phyloP scores from a whole-genome alignment of 495 filamentous ascomycete species.

The Lasiosphaeriaceae sp. region DNA sequence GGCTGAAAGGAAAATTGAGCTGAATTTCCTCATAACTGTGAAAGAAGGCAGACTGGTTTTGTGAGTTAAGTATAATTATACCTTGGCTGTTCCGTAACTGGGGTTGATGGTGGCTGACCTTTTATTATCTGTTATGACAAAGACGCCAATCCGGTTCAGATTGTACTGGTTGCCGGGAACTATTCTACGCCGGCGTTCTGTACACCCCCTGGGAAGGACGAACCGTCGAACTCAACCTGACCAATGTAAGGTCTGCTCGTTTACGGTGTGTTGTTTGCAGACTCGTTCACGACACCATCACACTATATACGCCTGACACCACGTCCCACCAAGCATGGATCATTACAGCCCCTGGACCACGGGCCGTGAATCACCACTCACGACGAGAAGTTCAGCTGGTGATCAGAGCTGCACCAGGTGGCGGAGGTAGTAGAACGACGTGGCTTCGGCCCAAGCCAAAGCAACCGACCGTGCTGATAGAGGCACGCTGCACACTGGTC shows the following conservation, averaged over 20 bases:
- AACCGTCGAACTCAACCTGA: neutral
- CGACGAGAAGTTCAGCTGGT: neutral
- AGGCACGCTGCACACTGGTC: neutral
- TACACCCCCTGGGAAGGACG: neutral
- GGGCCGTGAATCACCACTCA: neutral
- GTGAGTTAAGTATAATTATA: neutral
- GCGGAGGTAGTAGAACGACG: neutral
- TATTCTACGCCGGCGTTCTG: neutral
- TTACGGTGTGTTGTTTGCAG: neutral
- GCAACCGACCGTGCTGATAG: neutral
- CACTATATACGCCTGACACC: neutral
- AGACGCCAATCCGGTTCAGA: neutral
- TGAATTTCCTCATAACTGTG: neutral
- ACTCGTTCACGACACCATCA: neutral
- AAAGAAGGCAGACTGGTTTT: neutral
- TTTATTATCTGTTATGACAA: neutral
- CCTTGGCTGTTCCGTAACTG: neutral
- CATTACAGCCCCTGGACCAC: neutral
- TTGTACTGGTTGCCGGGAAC: neutral
- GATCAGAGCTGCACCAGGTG: neutral
- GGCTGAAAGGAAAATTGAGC: neutral
- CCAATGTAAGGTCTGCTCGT: neutral
- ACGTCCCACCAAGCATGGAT: neutral
- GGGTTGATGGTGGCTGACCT: neutral
- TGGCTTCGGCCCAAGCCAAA: neutral